phyloP scores from a whole-genome alignment of 192 early-diverging fungal genomes.

The Chytriomyces sp. region DNA sequence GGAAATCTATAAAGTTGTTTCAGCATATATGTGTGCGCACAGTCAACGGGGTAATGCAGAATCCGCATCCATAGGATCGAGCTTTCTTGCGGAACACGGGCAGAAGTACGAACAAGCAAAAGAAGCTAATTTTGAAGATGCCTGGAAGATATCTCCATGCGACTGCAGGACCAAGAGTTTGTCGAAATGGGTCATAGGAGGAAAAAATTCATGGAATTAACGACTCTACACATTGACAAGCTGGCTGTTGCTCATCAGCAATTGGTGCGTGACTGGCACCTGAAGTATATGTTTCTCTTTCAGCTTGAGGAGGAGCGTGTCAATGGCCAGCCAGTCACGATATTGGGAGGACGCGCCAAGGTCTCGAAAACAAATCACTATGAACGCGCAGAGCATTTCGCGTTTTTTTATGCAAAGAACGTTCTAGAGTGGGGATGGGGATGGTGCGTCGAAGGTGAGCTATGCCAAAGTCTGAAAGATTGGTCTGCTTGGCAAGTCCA shows the following conservation, averaged over 20 bases:
- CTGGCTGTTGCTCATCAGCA: neutral
- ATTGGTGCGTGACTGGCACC: neutral
- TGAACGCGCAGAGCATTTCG: neutral
- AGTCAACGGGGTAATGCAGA: too few species aligned
- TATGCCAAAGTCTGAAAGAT: too few species aligned
- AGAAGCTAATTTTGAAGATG: neutral
- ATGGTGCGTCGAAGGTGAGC: neutral
- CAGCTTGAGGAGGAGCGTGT: neutral
- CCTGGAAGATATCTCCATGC: neutral
- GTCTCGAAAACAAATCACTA: neutral
- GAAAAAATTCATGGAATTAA: neutral
- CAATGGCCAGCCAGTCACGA: neutral
- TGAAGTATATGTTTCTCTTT: neutral
- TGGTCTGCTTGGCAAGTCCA: neutral
- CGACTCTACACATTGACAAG: neutral
- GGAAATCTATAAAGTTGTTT: too few species aligned
- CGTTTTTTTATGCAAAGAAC: neutral
- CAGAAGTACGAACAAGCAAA: neutral
- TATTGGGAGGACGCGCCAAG: neutral
- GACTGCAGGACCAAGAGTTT: neutral
- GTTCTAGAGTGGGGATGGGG: neutral
- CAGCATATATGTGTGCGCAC: too few species aligned
- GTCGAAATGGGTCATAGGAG: neutral
- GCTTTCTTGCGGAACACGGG: neutral
- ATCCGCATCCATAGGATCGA: too few species aligned